phyloP scores from a whole-genome alignment of 2,329 filamentous ascomycete genomes.

The Scytalidium lignicola region DNA sequence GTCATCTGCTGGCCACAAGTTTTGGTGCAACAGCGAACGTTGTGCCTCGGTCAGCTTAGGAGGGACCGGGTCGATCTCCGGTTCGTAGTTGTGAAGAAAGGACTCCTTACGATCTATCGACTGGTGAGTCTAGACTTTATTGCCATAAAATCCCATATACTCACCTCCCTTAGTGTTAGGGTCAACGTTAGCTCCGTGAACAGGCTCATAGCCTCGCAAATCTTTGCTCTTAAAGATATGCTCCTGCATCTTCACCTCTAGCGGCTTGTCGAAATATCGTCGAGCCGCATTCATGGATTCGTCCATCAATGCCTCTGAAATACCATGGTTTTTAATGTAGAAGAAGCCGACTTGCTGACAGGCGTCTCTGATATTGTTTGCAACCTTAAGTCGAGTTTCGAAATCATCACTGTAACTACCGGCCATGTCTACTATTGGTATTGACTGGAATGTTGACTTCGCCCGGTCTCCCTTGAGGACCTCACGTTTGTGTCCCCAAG shows the following conservation, averaged over 20 bases:
- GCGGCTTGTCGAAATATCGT: slow-evolving; percentile 27
- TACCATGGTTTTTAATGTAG: slow-evolving; percentile 28
- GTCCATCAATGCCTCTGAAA: slow-evolving; percentile 14
- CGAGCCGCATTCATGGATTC: slow-evolving; percentile 22
- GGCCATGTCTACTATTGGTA: slow-evolving; percentile 28
- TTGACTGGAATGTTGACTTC: slow-evolving; percentile 25
- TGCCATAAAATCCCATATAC: slow-evolving; percentile 2
- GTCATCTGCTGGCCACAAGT: not conserved
- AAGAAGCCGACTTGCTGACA: slow-evolving; percentile 27
- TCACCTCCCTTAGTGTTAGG: slow-evolving; percentile 25
- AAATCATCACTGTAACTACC: slow-evolving; percentile 18
- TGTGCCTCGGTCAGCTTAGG: slow-evolving; percentile 7
- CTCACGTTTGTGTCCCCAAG: slow-evolving; percentile 8
- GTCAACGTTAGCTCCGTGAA: slow-evolving; percentile 29
- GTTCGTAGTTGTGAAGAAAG: slow-evolving; percentile 12
- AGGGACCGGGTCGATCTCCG: slow-evolving; percentile 6
- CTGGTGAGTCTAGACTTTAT: not conserved
- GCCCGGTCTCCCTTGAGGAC: slow-evolving; percentile 3
- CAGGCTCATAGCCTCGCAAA: slow-evolving; percentile 31
- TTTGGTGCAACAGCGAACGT: slow-evolving; percentile 2
- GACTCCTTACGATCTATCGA: slow-evolving; percentile 10
- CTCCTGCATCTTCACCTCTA: slow-evolving; percentile 29
- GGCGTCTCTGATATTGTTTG: slow-evolving; percentile 20
- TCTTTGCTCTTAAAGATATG: slow-evolving; percentile 32
- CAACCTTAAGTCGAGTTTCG: slow-evolving; percentile 18